Evolutionary conservation across 768 basidiomycete genomes (phyloP).

Genomic region (Dacryopinax primogenitus): DNA sequence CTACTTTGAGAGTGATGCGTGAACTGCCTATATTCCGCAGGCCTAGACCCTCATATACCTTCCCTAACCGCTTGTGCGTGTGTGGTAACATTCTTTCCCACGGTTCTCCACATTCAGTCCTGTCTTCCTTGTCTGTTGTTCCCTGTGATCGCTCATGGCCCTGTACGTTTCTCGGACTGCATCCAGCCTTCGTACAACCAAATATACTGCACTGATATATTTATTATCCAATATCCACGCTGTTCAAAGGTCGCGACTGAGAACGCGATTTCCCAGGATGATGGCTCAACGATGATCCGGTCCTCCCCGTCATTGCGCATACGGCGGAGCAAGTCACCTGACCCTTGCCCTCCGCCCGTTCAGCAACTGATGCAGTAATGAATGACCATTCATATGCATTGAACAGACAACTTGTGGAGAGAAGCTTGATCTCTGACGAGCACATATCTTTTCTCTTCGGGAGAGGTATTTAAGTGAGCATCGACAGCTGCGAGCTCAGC

Average conservation of each 20-base stretch:
- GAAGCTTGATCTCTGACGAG: no score
- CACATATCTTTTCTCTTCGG: no score
- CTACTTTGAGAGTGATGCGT: constrained; percentile 32
- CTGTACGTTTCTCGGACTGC: neutral
- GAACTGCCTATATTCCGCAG: neutral
- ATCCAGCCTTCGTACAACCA: neutral
- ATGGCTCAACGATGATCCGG: neutral
- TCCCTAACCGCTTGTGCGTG: neutral
- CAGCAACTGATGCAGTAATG: neutral
- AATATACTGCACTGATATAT: neutral
- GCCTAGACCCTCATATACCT: neutral
- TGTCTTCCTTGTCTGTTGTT: neutral
- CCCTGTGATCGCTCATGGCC: neutral
- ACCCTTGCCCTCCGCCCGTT: neutral
- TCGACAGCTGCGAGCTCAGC: no score
- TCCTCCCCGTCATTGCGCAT: neutral
- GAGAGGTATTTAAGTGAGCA: no score
- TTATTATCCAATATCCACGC: neutral
- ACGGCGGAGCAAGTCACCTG: neutral
- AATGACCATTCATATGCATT: no score
- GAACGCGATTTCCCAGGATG: neutral
- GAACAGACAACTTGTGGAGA: no score
- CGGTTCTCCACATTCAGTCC: neutral
- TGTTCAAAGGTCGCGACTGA: neutral
- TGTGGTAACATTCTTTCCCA: neutral